A percentile compares a stretch with the other conserved stretches of the same genome.
Evolutionary conservation across 1,139 yeast species (phyloP).

Genomic region (Nadsonia commutata): DNA sequence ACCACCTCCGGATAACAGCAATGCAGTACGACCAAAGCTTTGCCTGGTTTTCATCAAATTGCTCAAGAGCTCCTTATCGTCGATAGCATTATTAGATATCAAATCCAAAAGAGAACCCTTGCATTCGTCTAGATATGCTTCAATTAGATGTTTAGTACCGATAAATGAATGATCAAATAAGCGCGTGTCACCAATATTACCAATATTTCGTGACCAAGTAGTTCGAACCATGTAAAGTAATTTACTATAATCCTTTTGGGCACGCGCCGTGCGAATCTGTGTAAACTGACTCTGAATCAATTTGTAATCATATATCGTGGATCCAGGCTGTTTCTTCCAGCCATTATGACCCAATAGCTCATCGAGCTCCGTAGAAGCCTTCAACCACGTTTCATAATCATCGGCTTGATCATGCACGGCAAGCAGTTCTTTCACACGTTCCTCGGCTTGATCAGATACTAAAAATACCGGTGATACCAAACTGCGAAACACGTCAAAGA

Average conservation of each 20-base stretch:
- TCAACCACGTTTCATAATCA: conserved; percentile 59
- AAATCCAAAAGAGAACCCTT: conserved; percentile 40
- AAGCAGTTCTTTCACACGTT: conserved; percentile 6
- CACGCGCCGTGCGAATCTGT: conserved; percentile 50
- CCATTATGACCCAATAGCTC: conserved; percentile 41
- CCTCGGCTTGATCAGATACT: not conserved
- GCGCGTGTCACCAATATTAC: conserved; percentile 73
- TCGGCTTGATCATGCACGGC: conserved; percentile 24
- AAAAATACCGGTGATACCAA: not conserved
- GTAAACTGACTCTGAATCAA: conserved; percentile 38
- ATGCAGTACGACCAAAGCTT: conserved; percentile 85
- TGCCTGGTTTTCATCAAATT: conserved; percentile 78
- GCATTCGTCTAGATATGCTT: conserved; percentile 72
- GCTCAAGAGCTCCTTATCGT: conserved; percentile 55
- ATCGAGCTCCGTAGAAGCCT: conserved; percentile 50
- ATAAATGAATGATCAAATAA: conserved; percentile 65
- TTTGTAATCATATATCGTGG: conserved; percentile 57
- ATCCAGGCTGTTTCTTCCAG: conserved; percentile 47
- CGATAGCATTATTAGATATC: conserved; percentile 24
- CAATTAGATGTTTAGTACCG: conserved; percentile 76
- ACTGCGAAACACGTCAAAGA: not conserved
- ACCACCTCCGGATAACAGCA: conserved; percentile 89
- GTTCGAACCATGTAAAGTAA: conserved; percentile 68
- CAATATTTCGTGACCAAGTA: conserved; percentile 71
- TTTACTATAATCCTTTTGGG: conserved; percentile 39